Percentiles rank a stretch among this genome's conserved stretches.
Conservation (phyloP, 495 filamentous ascomycete species). For the Tetracladium marchalianum region DNA sequence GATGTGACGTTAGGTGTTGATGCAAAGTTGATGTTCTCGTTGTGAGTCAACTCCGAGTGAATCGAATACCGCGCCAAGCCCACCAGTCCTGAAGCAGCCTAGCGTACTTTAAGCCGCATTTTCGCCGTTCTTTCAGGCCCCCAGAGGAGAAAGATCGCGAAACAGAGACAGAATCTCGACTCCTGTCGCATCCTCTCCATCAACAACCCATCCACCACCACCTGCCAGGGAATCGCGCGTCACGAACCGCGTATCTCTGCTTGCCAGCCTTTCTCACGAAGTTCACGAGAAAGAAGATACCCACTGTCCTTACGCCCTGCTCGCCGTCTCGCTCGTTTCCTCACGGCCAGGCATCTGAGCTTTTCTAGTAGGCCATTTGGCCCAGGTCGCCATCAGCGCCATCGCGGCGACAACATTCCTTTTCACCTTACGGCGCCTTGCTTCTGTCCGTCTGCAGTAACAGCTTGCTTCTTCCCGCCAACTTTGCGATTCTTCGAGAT, state of each 20-base stretch:
- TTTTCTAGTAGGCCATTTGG: conserved; percentile 10
- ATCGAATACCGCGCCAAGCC: too few species aligned
- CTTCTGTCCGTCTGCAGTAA: conserved; percentile 6
- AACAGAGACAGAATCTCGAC: background rate
- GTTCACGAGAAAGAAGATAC: conserved; percentile 15
- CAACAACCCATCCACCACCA: conserved; percentile 9
- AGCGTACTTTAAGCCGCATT: too few species aligned
- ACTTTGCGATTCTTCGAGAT: conserved; percentile 1
- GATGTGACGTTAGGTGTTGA: too few species aligned
- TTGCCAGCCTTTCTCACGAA: conserved; percentile 15
- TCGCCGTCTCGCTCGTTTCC: conserved; percentile 8
- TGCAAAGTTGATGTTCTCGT: too few species aligned
- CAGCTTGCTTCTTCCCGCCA: background rate
- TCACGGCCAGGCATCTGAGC: conserved; percentile 8
- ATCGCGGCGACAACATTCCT: conserved; percentile 11
- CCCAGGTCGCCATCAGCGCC: conserved; percentile 18
- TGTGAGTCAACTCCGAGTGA: too few species aligned
- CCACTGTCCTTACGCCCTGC: conserved; percentile 12
- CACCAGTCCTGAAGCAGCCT: too few species aligned
- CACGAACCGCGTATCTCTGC: conserved; percentile 18
- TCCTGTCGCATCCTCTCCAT: background rate
- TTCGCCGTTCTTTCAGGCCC: too few species aligned
- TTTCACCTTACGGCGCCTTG: conserved; percentile 8
- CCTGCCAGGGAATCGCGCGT: conserved; percentile 18
- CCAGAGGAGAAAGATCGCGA: too few species aligned